Base-by-base conservation (phyloP, 345 rosid species). In the Hypericum perforatum region DNA sequence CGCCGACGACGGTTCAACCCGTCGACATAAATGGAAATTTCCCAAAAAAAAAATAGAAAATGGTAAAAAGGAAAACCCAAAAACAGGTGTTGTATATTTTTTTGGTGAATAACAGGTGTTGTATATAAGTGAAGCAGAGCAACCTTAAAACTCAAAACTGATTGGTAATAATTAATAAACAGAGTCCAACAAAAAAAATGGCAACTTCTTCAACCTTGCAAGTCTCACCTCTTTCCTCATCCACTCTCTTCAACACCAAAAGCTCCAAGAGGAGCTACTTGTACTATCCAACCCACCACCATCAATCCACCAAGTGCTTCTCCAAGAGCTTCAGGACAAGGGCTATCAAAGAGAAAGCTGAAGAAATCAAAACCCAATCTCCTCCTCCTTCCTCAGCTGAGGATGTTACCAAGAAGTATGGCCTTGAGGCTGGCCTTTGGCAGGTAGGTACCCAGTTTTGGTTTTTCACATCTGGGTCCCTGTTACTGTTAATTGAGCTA, bases 351-450 rank as follows among this genome's bases (percentile, higher is more conserved):
- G 80, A 86, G 41, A 75, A 84, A 59, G 68, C 84, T 13, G 74
- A 68, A 47, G 87, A 76, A 43, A 56, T 57, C 53, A 45, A 72
- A 5, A 65, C 46, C 52, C 69, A 76, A 36, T 29, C 69, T 39
- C 41, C 82, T 9, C 14, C 87, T 22, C 29, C 88, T 45, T 45
- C 80, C 16, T 73, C 89, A 1, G 73, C 75, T 0, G 98, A 91
- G 39, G 95, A 91, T 54, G 53, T 80, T 42, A 77, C 98, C 22
- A 78, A 76, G 74, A 87, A 85, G 68, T 91, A 79, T 63, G 98
- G 96, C 43, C 90, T 87, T 7, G 96, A 91, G 78, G 86, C 76
- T 57, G 98, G 95, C 58, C 76, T 87, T 14, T 91, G 96, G 95
- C 78, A 87, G 89, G 98, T 90, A 87, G 89, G 98, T 90, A 58